A percentile compares a stretch with the other conserved stretches of the same genome.
Conservation (phyloP, 306 rosid genomes). For the Quercus dentata region DNA sequence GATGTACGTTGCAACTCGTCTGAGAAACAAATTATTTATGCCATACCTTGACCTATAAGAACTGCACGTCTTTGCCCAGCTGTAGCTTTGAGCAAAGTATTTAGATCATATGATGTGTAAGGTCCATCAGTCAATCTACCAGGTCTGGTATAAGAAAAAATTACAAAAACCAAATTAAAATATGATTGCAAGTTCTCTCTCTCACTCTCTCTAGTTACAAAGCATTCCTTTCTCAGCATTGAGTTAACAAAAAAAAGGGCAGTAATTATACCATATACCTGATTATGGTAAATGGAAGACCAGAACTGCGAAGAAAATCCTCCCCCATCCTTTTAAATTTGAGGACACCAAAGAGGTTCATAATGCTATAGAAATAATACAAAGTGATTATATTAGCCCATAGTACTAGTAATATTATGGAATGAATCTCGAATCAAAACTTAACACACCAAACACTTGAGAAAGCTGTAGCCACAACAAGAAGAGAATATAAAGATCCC, state of each 20-base stretch:
- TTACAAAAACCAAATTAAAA: neutral
- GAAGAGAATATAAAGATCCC: neutral
- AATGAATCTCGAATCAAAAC: neutral
- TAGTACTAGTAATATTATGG: neutral
- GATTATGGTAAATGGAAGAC: constrained; percentile 88
- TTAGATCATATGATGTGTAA: constrained; percentile 94
- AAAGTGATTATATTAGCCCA: neutral
- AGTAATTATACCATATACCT: constrained; percentile 46
- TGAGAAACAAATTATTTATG: neutral
- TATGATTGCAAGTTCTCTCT: neutral
- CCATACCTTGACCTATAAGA: constrained; percentile 81
- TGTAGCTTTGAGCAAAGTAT: constrained; percentile 89
- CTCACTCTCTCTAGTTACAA: neutral
- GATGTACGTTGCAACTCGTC: neutral
- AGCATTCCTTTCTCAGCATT: neutral
- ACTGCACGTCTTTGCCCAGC: constrained; percentile 91
- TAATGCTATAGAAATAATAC: constrained; percentile 43
- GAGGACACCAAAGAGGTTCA: constrained; percentile 95
- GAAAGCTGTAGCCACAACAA: neutral
- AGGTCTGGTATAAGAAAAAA: constrained; percentile 42
- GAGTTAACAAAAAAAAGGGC: neutral
- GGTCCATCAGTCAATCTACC: constrained; percentile 99
- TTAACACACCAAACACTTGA: neutral
- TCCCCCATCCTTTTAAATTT: constrained; percentile 94
- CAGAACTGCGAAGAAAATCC: constrained; percentile 74